Evolutionary conservation across 306 rosid species (phyloP), one percentile per base, ranked within the genome.

Genomic region (Luffa aegyptiaca): DNA sequence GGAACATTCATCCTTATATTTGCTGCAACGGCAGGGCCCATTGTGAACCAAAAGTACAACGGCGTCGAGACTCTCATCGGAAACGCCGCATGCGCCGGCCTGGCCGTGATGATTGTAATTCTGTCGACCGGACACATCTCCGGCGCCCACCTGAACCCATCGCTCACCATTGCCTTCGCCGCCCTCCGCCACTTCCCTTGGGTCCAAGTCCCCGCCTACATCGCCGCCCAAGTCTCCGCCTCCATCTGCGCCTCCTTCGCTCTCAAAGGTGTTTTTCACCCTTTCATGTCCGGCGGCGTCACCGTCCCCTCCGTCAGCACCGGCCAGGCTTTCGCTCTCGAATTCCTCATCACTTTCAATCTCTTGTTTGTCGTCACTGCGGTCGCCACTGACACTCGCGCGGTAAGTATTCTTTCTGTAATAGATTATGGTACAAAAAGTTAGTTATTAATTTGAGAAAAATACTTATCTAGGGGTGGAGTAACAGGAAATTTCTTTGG

Each of bases 101-200:
- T 94, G 21, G 95, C 92, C 0, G 98, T 94, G 82, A 94, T 94
- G 98, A 81, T 85, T 48, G 80, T 94, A 14, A 94, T 94, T 36
- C 91, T 94, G 42, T 94, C 98, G 11, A 92, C 94, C 0, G 98
- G 98, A 0, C 98, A 94, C 85, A 94, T 94, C 46, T 94, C 98
- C 1, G 98, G 98, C 0, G 98, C 98, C 1, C 98, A 94, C 58
- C 87, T 94, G 0, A 94, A 94, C 83, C 98, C 98, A 1, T 89
- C 98, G 3, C 92, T 94, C 69, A 92, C 97, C 81, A 81, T 94
- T 4, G 97, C 98, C n/a, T 94, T 94, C 33, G 97, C 98, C 0
- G 63, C 88, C 0, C 81, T 92, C 31, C 97, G 98, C 35, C 97
- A 94, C 59, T 94, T 94, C 83, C 98, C 97, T 0, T 94, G 98